Percentiles rank a stretch among this genome's conserved stretches.
Evolutionary conservation across 2,329 filamentous ascomycete species (phyloP).

Genomic region (Kalaharituber pfeilii): DNA sequence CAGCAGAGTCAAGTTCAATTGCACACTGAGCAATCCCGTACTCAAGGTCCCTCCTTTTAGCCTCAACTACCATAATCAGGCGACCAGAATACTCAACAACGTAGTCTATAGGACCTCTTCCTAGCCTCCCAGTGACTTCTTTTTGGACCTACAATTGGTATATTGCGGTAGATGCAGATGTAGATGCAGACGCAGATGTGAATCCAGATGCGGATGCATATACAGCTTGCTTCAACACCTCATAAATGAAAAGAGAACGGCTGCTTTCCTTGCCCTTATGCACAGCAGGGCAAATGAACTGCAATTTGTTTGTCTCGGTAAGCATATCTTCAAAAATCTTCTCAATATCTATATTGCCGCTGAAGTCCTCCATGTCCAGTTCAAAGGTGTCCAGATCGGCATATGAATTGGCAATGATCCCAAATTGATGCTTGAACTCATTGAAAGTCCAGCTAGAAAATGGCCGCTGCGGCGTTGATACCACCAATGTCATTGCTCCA

Average conservation of each 20-base stretch:
- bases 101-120: not conserved
- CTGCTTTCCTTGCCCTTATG: not conserved
- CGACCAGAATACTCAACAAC: not conserved
- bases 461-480: not conserved
- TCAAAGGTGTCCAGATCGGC: not conserved
- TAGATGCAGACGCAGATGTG: no score
- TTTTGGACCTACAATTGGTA: not conserved
- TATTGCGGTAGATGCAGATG: no score
- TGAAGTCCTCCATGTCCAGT: no score
- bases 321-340: not conserved
- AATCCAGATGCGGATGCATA: no score
- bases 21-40: not conserved
- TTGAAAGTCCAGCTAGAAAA: not conserved
- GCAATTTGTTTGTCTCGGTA: not conserved
- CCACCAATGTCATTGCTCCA: not conserved
- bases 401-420: not conserved
- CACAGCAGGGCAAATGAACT: not conserved
- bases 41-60: not conserved
- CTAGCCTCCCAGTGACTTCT: not conserved
- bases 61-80: not conserved
- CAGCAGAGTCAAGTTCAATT: not conserved
- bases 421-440: not conserved
- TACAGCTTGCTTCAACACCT: not conserved
- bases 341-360: not conserved
- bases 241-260: not conserved